Evolutionary conservation across 371 early-diverging fungal genomes (phyloP).

Genomic region (Saksenaea vasiformis): DNA sequence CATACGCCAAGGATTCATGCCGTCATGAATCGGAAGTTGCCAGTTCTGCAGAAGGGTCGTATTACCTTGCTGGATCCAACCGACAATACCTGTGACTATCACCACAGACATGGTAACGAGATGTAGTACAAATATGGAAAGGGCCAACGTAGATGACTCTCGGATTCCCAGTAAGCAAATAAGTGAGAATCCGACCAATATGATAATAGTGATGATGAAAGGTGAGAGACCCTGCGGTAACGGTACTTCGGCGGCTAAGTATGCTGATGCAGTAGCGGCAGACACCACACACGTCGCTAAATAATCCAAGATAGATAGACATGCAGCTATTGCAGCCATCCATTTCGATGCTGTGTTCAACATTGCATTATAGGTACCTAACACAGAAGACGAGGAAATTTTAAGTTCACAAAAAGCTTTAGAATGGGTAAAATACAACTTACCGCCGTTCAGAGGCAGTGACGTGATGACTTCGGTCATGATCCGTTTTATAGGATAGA

Average conservation of each 20-base stretch:
- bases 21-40: constrained; percentile 34
- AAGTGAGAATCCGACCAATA: constrained; percentile 28
- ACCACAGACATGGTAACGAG: constrained; percentile 42
- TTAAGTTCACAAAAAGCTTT: neutral
- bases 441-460: constrained; percentile 60
- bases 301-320: constrained; percentile 52
- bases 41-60: constrained; percentile 45
- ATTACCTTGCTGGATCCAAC: constrained; percentile 40
- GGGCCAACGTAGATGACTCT: constrained; percentile 8
- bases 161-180: constrained; percentile 12
- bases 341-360: constrained; percentile 50
- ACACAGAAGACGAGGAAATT: neutral
- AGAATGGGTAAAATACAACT: neutral
- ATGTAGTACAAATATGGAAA: constrained; percentile 8
- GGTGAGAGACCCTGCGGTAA: constrained; percentile 23
- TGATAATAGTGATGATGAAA: constrained; percentile 45
- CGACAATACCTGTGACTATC: constrained; percentile 39
- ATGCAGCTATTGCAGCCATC: constrained; percentile 52
- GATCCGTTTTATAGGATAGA: constrained; percentile 55
- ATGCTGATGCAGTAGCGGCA: constrained; percentile 57
- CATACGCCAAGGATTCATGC: constrained; percentile 27
- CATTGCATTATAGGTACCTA: constrained; percentile 47
- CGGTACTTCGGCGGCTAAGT: constrained; percentile 47
- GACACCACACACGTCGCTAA: constrained; percentile 58
- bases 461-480: constrained; percentile 54